A percentile compares a stretch with the other conserved stretches of the same genome.
phyloP scores from a whole-genome alignment of 2,329 filamentous ascomycete species.

The Monosporascus sp. region DNA sequence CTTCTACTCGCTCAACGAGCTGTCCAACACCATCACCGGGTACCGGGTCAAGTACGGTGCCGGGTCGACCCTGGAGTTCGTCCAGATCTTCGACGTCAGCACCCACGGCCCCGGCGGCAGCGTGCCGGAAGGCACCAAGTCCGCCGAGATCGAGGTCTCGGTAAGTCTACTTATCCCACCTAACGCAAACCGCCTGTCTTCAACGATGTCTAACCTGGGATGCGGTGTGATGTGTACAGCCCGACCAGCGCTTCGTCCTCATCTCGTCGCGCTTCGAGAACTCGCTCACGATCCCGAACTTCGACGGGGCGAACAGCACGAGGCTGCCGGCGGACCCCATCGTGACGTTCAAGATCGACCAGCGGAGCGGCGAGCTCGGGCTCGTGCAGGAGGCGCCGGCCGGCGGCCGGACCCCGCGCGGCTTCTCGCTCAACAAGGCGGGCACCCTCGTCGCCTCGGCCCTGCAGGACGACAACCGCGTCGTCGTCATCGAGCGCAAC shows the following conservation, averaged over 20 bases:
- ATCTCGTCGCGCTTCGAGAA: conserved; percentile 63
- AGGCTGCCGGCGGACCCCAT: conserved; percentile 56
- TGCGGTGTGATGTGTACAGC: conserved; percentile 30
- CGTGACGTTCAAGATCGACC: conserved; percentile 54
- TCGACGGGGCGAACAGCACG: conserved; percentile 37
- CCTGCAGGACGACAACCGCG: conserved; percentile 54
- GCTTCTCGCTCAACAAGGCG: conserved; percentile 60
- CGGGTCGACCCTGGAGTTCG: conserved; percentile 36
- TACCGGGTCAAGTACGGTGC: conserved; percentile 50
- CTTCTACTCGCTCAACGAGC: conserved; percentile 58
- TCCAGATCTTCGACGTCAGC: conserved; percentile 40
- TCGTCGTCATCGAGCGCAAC: conserved; percentile 58
- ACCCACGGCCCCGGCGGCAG: conserved; percentile 39
- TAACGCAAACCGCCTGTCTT: too few relatives aligned
- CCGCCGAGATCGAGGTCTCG: conserved; percentile 53
- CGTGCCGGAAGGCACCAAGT: conserved; percentile 37
- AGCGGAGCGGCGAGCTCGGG: conserved; percentile 46
- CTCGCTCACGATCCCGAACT: conserved; percentile 43
- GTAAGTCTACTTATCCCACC: conserved; percentile 35
- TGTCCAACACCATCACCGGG: conserved; percentile 50
- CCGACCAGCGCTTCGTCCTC: conserved; percentile 57
- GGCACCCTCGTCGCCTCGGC: conserved; percentile 62
- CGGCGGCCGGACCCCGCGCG: conserved; percentile 60
- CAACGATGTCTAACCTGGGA: too few relatives aligned
- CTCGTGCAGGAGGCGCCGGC: conserved; percentile 55